Conservation (phyloP, 805 yeast genomes). For the Saccharomycopsis selenospora region DNA sequence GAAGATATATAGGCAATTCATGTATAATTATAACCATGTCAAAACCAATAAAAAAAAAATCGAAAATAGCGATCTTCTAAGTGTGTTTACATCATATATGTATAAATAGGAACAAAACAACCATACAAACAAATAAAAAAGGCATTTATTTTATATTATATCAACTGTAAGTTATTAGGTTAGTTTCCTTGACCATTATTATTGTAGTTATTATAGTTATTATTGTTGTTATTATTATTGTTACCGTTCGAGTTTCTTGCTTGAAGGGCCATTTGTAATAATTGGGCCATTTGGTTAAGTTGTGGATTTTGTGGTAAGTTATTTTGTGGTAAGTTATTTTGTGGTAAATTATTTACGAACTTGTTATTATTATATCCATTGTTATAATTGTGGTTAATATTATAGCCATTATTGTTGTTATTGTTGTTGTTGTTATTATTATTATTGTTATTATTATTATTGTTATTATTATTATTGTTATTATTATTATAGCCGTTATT, state of each 20-base stretch:
- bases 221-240: background rate
- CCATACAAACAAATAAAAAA: no score
- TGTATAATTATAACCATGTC: no score
- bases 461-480: background rate
- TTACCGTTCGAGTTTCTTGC: background rate
- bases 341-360: no score
- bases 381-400: background rate
- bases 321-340: no score
- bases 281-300: background rate
- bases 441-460: background rate
- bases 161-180: no score
- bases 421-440: background rate
- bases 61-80: no score
- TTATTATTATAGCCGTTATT: background rate
- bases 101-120: no score
- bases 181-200: background rate
- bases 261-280: background rate
- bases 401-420: background rate
- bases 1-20: no score
- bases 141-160: no score
- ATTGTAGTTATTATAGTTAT: background rate
- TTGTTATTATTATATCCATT: no score
- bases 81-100: no score
- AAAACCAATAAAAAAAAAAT: no score
- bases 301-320: background rate